A percentile compares a stretch with the other conserved stretches of the same genome.
Evolutionary conservation across 495 filamentous ascomycete genomes (phyloP).

Genomic region (Podospora conica): DNA sequence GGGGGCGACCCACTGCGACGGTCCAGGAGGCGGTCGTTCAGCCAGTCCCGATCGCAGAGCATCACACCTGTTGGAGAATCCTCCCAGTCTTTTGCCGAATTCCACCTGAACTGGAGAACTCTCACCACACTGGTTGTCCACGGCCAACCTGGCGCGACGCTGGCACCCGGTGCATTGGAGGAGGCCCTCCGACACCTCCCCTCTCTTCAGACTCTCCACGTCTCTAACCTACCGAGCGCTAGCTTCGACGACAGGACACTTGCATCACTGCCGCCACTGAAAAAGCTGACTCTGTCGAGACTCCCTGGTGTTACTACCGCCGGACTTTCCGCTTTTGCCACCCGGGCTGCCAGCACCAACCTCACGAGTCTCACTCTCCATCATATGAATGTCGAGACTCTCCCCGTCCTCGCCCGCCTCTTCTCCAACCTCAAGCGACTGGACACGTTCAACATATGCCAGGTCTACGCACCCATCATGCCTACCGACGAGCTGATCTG

Average conservation of each 20-base stretch:
- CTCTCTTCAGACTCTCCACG: constrained; percentile 61
- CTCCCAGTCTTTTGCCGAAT: constrained; percentile 52
- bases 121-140: constrained; percentile 73
- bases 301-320: constrained; percentile 70
- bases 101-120: constrained; percentile 63
- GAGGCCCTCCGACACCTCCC: constrained; percentile 60
- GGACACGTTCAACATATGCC: constrained; percentile 63
- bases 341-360: constrained; percentile 47
- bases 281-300: constrained; percentile 67
- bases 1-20: neutral
- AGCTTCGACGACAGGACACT: constrained; percentile 68
- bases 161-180: constrained; percentile 63
- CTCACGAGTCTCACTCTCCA: constrained; percentile 59
- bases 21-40: neutral
- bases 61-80: neutral
- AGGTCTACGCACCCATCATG: constrained; percentile 56
- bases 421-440: constrained; percentile 60
- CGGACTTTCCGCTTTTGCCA: constrained; percentile 68
- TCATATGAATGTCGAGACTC: constrained; percentile 58
- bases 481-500: constrained; percentile 56
- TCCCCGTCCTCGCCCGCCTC: constrained; percentile 68
- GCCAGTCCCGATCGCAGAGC: neutral
- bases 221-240: constrained; percentile 65
- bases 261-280: constrained; percentile 62
- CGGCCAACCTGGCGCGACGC: constrained; percentile 53